Conservation (phyloP, 176 grass and related monocot species). For the Canna indica region DNA sequence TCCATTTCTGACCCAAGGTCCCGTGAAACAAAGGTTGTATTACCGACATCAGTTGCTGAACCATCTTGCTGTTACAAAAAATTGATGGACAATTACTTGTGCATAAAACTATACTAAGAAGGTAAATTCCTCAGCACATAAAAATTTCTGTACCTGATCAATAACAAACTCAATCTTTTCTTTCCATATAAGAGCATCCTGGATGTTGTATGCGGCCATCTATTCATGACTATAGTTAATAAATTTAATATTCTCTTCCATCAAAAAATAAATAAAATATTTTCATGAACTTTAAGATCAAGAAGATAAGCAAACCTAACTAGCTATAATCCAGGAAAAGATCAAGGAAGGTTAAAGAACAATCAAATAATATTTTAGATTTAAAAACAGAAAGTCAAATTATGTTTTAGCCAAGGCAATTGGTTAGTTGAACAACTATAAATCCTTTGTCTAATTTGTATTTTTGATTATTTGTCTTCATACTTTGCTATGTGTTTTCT, state of each 20-base stretch:
- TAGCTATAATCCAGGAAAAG: constrained; percentile 5
- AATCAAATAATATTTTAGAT: no score
- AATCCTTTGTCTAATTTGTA: no score
- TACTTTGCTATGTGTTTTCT: no score
- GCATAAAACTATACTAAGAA: neutral
- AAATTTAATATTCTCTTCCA: no score
- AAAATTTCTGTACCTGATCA: constrained; percentile 49
- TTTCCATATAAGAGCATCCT: constrained; percentile 75
- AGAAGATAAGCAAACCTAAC: no score
- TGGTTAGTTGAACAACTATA: no score
- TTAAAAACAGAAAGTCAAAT: no score
- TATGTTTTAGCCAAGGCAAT: no score
- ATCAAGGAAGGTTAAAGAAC: no score
- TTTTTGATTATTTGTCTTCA: no score
- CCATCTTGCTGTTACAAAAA: constrained; percentile 70
- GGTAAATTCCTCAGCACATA: neutral
- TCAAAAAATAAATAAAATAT: no score
- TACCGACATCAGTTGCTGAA: constrained; percentile 39
- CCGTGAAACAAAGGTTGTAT: constrained; percentile 56
- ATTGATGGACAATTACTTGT: constrained; percentile 6
- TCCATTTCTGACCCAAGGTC: constrained; percentile 60
- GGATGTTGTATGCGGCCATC: constrained; percentile 72
- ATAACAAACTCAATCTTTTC: constrained; percentile 78
- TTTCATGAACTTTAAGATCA: neutral
- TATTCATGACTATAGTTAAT: constrained; percentile 30